Conservation (phyloP, 2,329 filamentous ascomycete species). For the Akanthomyces muscarius region DNA sequence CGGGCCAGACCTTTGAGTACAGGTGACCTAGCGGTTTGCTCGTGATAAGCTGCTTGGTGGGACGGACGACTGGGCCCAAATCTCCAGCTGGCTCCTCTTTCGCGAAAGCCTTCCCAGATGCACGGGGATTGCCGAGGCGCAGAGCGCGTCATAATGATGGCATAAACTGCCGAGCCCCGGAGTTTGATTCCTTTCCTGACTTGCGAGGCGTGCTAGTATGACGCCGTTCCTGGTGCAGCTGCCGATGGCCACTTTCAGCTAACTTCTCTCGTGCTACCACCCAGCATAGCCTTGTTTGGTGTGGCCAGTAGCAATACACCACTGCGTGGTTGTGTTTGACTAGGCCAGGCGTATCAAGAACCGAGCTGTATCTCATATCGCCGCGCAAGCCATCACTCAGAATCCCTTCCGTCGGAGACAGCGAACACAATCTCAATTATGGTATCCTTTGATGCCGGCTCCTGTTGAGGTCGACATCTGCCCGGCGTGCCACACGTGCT, state of each 20-base stretch:
- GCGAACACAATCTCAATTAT: background rate
- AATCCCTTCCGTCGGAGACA: background rate
- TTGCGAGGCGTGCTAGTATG: slow-evolving; percentile 13
- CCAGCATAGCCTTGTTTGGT: background rate
- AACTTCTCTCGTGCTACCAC: background rate
- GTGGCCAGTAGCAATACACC: background rate
- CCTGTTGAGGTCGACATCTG: slow-evolving; percentile 4
- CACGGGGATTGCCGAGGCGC: background rate
- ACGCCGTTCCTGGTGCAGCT: background rate
- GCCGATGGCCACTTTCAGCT: slow-evolving; percentile 7
- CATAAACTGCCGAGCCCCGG: background rate
- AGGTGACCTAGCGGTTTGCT: slow-evolving; percentile 3
- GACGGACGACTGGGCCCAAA: slow-evolving; percentile 4
- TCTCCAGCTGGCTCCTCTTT: background rate
- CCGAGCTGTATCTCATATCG: slow-evolving; percentile 3
- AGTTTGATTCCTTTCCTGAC: background rate
- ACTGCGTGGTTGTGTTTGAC: background rate
- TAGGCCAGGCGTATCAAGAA: background rate
- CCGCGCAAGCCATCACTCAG: background rate
- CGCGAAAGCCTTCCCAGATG: background rate
- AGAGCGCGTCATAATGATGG: background rate
- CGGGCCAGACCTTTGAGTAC: background rate
- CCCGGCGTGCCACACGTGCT: background rate
- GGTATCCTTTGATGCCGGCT: slow-evolving; percentile 1
- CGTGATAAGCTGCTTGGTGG: background rate